Evolutionary conservation across 108 stramenopile species (phyloP), one percentile per base, ranked within the genome.

Genomic region (Craspedostauros australis): DNA sequence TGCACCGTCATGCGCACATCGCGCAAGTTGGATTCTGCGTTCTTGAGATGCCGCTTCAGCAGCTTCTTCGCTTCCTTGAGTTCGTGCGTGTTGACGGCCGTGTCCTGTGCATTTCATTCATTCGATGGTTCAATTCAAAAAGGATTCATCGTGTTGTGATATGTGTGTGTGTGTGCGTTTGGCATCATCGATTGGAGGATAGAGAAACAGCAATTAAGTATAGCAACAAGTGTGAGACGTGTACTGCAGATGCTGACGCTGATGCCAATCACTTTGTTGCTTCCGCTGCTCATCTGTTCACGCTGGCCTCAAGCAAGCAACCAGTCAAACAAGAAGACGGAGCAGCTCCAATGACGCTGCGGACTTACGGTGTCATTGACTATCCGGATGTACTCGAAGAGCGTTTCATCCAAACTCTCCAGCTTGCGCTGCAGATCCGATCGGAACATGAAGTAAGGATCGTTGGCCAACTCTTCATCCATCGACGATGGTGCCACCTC

Each of bases 361-460:
- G 11, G 2, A 68, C 79, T 30, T 60, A 84, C 87, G 33, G 81
- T 83, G 47, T 75, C 69, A 22, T 80, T 68, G 21, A 89, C 77
- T 9, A 84, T 48, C 7, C 74, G 49, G 1, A 80, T 31, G 46
- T 77, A 89, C 18, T 54, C 71, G 4, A 75, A 60, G 46, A 89
- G 46, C 3, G 54, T 46, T 16, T 75, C 81, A 30, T 84, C 77
- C 37, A 81, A 84, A 11, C 66, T 27, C 12, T 75, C 71, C 26
- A 89, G 48, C 46, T 85, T 80, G 15, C 51, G 39, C n/a, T 67
- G 45, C 41, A 89, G 61, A 54, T 89, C 88, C 7, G 53, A 68
- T 52, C 80, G 79, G 57, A 89, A 89, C 14, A 86, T 77, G 57
- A 79, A 80, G 62, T 80, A 89, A 11, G 88, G 88, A 60, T 86